Conservation (phyloP, 176 grass and related monocot species). For the Carex myosuroides region DNA sequence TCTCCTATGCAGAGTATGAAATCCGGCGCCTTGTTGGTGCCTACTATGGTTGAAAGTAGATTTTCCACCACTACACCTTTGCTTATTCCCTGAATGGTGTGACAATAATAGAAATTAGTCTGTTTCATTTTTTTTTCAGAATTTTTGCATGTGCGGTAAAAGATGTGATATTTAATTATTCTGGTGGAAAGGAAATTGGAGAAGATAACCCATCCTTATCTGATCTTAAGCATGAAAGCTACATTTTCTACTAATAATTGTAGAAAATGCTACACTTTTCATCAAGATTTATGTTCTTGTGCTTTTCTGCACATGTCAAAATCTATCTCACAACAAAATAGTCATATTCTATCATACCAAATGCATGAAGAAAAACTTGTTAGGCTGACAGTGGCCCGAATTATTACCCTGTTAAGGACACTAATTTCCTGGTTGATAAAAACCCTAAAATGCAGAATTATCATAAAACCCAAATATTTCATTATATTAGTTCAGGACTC, state of each 20-base stretch:
- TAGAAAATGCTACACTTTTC: not conserved
- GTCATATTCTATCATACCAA: not conserved
- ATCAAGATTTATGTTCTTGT: not conserved
- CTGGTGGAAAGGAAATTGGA: slow-evolving; percentile 39
- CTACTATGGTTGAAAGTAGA: slow-evolving; percentile 49
- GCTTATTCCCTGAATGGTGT: slow-evolving; percentile 72
- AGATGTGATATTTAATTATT: slow-evolving; percentile 35
- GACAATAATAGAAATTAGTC: slow-evolving; percentile 1
- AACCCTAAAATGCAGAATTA: not conserved
- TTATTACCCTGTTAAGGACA: not conserved
- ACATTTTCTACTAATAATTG: slow-evolving; percentile 15
- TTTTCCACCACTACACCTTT: slow-evolving; percentile 74
- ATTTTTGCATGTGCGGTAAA: not conserved
- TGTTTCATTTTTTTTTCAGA: not conserved
- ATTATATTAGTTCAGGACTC: slow-evolving; percentile 16
- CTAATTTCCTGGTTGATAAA: not conserved
- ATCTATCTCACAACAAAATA: not conserved
- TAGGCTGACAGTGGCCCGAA: not conserved
- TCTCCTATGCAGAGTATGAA: slow-evolving; percentile 90
- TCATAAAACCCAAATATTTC: not conserved
- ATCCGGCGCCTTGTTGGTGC: slow-evolving; percentile 41
- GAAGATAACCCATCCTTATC: slow-evolving; percentile 46
- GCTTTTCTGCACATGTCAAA: not conserved
- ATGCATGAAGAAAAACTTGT: not conserved
- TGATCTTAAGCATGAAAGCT: slow-evolving; percentile 36